Conservation (phyloP, 2,329 filamentous ascomycete genomes). For the Laburnicola sp. region DNA sequence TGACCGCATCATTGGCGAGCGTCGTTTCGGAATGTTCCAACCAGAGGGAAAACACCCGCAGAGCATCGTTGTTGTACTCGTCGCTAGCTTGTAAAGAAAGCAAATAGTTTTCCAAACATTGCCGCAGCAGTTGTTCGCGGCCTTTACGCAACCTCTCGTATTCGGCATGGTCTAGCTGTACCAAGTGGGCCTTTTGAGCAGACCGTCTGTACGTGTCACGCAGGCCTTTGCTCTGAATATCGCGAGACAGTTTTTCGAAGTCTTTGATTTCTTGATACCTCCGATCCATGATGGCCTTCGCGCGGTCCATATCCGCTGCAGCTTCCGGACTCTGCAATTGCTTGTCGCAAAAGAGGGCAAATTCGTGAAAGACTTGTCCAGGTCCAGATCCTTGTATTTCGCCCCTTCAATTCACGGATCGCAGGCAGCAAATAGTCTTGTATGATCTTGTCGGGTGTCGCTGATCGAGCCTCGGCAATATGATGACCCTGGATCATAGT, state of each 20-base stretch:
- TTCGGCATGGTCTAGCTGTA: slow-evolving; percentile 86
- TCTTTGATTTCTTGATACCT: slow-evolving; percentile 80
- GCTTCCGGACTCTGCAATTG: slow-evolving; percentile 86
- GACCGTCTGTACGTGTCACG: slow-evolving; percentile 58
- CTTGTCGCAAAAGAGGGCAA: slow-evolving; percentile 91
- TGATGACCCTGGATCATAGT: slow-evolving; percentile 67
- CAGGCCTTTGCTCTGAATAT: slow-evolving; percentile 49
- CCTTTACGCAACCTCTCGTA: slow-evolving; percentile 75
- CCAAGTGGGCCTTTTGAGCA: slow-evolving; percentile 80
- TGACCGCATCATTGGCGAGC: slow-evolving; percentile 76
- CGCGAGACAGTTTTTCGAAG: slow-evolving; percentile 63
- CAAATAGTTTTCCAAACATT: slow-evolving; percentile 92
- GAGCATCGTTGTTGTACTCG: slow-evolving; percentile 82
- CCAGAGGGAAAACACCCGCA: slow-evolving; percentile 94
- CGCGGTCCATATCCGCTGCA: slow-evolving; percentile 78
- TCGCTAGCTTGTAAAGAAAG: slow-evolving; percentile 83
- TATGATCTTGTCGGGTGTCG: slow-evolving; percentile 89
- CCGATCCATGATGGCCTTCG: slow-evolving; percentile 76
- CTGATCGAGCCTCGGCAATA: slow-evolving; percentile 83
- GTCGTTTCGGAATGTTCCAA: slow-evolving; percentile 79
- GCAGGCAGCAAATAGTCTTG: slow-evolving; percentile 83
- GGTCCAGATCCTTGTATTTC: slow-evolving; percentile 70
- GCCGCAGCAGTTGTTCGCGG: slow-evolving; percentile 79
- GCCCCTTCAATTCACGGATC: slow-evolving; percentile 75
- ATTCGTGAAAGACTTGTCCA: slow-evolving; percentile 89